Evolutionary conservation across 2,329 filamentous ascomycete species (phyloP).

Genomic region (Penicillium frequentans): DNA sequence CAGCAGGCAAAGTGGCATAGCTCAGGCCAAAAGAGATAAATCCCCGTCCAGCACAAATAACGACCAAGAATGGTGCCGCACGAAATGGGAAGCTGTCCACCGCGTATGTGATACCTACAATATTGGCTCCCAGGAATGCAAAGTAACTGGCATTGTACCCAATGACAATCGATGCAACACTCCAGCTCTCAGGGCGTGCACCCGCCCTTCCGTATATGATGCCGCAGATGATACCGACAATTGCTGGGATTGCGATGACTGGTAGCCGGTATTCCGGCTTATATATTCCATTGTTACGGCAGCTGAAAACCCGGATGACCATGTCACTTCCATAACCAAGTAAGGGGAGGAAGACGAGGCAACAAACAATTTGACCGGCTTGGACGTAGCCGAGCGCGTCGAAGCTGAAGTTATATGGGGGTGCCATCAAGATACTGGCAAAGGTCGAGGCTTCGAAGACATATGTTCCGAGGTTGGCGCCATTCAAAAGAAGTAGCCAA

Average conservation of each 20-base stretch:
- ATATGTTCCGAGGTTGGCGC: conserved; percentile 11
- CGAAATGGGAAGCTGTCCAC: conserved; percentile 12
- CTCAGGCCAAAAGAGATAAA: conserved; percentile 14
- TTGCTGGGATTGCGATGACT: conserved; percentile 8
- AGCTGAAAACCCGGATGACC: conserved; percentile 1
- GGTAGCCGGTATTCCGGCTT: conserved; percentile 12
- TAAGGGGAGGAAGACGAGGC: conserved; percentile 11
- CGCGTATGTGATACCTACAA: conserved; percentile 14
- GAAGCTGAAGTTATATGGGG: conserved; percentile 9
- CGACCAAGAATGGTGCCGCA: conserved; percentile 12
- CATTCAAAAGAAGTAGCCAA: conserved; percentile 14
- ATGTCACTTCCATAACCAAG: conserved; percentile 14
- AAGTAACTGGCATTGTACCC: conserved; percentile 13
- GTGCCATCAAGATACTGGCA: conserved; percentile 2
- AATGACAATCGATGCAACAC: neutral
- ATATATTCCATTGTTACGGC: conserved; percentile 5
- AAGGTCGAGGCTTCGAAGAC: conserved; percentile 11
- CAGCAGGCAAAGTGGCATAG: conserved; percentile 4
- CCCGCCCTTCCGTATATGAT: conserved; percentile 11
- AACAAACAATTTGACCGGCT: conserved; percentile 11
- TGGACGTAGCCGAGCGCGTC: conserved; percentile 11
- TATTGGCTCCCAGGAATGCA: conserved; percentile 11
- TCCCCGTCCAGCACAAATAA: conserved; percentile 12
- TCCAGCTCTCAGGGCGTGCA: conserved; percentile 4
- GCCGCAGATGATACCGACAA: conserved; percentile 6